Evolutionary conservation across 2,329 filamentous ascomycete genomes (phyloP).

Genomic region (Neonectria coccinea): DNA sequence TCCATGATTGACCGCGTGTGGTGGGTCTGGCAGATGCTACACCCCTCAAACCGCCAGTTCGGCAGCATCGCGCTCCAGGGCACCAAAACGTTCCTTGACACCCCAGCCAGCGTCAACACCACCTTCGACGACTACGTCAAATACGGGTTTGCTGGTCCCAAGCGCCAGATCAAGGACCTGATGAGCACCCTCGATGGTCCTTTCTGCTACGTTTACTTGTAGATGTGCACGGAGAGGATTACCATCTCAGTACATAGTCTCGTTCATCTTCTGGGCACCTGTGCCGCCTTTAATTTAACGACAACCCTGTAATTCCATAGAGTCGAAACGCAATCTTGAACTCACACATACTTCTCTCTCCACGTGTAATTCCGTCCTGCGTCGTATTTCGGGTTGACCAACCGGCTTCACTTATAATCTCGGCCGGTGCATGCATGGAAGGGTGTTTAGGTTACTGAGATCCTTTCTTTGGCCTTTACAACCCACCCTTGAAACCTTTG

Average conservation of each 20-base stretch:
- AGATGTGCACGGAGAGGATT: constrained; percentile 13
- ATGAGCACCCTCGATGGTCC: constrained; percentile 50
- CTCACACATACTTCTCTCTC: background rate
- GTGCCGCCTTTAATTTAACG: constrained; percentile 16
- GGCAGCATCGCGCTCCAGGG: constrained; percentile 38
- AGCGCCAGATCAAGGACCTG: constrained; percentile 47
- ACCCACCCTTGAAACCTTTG: background rate
- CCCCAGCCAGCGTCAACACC: constrained; percentile 38
- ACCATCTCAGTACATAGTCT: constrained; percentile 1
- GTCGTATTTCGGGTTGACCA: background rate
- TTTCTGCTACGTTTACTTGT: constrained; percentile 51
- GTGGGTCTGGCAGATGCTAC: constrained; percentile 49
- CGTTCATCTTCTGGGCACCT: constrained; percentile 3
- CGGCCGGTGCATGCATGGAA: constrained; percentile 1
- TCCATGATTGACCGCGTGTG: constrained; percentile 46
- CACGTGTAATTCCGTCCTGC: background rate
- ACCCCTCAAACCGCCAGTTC: constrained; percentile 40
- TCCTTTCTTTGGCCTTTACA: background rate
- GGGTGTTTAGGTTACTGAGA: background rate
- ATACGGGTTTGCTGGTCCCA: constrained; percentile 41
- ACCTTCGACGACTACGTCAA: constrained; percentile 46
- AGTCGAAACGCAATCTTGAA: constrained; percentile 24
- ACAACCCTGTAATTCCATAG: constrained; percentile 8
- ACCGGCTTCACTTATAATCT: background rate
- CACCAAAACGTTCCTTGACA: constrained; percentile 44